Base-by-base conservation (phyloP, 108 stramenopile genomes). In the Pseudonitzschia delicatissima region DNA sequence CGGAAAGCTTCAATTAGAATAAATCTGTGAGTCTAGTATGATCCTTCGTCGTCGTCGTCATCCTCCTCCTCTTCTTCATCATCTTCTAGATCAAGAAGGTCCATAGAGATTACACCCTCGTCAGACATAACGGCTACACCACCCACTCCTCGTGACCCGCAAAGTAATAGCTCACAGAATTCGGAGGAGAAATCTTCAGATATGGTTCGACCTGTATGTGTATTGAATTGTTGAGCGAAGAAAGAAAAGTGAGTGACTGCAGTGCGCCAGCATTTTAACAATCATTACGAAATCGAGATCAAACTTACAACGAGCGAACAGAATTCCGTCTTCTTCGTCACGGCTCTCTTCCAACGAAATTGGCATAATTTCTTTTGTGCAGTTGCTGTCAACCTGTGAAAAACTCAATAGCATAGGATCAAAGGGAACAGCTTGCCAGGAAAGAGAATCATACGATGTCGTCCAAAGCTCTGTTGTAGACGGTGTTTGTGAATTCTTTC, bases 31-130 rank as follows among this genome's bases (percentile, higher is more conserved):
- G 8, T 39, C 6, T 64, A 52, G n/a, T 51, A 29, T 52, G 77
- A 77, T 48, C 64, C 65, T 31, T 66, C 65, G 13, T 72, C 52
- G 6, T 44, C 55, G 0, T 82, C 76, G 1, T 64, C 50, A 31
- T 70, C 72, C 8, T 85, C 79, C 0, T 77, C 81, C 3, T 40
- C 61, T 6, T 82, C 81, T 66, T 86, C 85, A 32, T 89, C 82
- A 55, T 89, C 88, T 81, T 89, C 88, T 5, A 89, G 48, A 72
- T 89, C 88, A 52, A 86, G 71, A 20, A 89, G 64, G 37, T 84
- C 77, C 20, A 89, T 33, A 5, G 67, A 47, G 23, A 60, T 84
- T 12, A 71, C 15, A 42, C 15, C 15, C 2, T 68, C 47, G 26
- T 55, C 32, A 21, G 32, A 65, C 32, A 31, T 28, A 2, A 74